Evolutionary conservation across 805 yeast species (phyloP), one percentile per base, ranked within the genome.

Genomic region (Candida gorgasii): DNA sequence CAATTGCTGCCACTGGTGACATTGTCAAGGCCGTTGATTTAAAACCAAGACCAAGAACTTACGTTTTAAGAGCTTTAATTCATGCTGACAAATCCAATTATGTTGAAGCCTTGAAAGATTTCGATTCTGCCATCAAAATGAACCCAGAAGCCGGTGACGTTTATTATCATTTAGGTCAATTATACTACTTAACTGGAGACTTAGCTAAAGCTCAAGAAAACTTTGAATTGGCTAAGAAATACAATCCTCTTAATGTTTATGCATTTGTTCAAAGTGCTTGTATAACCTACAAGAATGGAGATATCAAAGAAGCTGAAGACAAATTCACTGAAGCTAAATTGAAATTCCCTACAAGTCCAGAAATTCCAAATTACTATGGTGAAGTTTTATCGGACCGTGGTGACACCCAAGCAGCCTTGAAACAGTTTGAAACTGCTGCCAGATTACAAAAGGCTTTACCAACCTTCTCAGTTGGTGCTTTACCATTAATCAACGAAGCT

Each of bases 151-250:
- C 82, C 57, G 82, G 93, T 24, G 96, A 93, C 59, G 79, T 85
- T 52, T 87, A 83, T 73, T 93, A 93, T 74, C 99, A 93, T 69
- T 82, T 85, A 62, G 99, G 95, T 53, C 99, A 93, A 78, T 76
- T 90, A 61, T 79, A 77, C 63, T 92, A 90, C 70, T 72, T 93
- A 57, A 80, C 87, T 48, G 84, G 83, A 48, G 86, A 88, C 47
- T 79, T 86, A 57, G 69, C 67, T 28, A 73, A 80, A 50, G 97
- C 99, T 27, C 77, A 81, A 57, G 69, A 62, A 30, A 81, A 86
- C 67, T 93, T 89, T 61, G 76, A 76, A 54, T 84, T 82, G 65
- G 85, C 96, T 35, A 82, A 83, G 59, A 79, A 79, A 50, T 72
- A 80, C 56, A 87, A 89, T 67, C 82, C 84, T 46, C 67, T 77